Conservation (phyloP, 441 rosid genomes). For the Gossypium trilobum region DNA sequence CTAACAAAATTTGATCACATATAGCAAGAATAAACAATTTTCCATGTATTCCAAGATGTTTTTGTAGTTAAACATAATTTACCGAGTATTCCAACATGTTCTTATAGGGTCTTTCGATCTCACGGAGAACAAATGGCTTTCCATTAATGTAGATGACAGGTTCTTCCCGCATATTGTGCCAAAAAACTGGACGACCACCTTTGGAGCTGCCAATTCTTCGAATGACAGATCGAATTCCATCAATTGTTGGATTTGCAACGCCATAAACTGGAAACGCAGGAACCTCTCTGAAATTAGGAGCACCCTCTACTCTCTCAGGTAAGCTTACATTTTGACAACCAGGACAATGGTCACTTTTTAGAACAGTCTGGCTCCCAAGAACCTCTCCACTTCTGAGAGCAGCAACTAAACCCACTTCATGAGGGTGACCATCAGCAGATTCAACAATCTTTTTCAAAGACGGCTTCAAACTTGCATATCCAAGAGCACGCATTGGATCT, state of each 20-base stretch:
- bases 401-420: conserved; percentile 85
- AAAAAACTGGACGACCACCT: conserved; percentile 74
- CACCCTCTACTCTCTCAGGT: conserved; percentile 95
- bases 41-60: conserved; percentile 96
- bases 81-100: conserved; percentile 98
- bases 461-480: conserved; percentile 62
- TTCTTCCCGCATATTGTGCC: conserved; percentile 99
- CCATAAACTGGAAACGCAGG: conserved; percentile 98
- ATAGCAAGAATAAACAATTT: conserved; percentile 17
- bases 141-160: conserved; percentile 97
- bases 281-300: conserved; percentile 95
- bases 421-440: conserved; percentile 83
- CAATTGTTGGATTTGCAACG: conserved; percentile 94
- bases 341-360: conserved; percentile 98
- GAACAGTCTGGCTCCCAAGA: conserved; percentile 94
- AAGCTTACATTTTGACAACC: conserved; percentile 74
- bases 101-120: conserved; percentile 92
- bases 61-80: conserved; percentile 41
- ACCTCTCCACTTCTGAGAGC: conserved; percentile 92
- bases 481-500: conserved; percentile 99
- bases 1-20: conserved; percentile 6
- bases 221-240: conserved; percentile 87
- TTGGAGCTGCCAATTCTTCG: conserved; percentile 73
- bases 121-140: conserved; percentile 97
- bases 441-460: conserved; percentile 70